Conservation (phyloP, 176 grass and related monocot species). For the Zoysia japonica region DNA sequence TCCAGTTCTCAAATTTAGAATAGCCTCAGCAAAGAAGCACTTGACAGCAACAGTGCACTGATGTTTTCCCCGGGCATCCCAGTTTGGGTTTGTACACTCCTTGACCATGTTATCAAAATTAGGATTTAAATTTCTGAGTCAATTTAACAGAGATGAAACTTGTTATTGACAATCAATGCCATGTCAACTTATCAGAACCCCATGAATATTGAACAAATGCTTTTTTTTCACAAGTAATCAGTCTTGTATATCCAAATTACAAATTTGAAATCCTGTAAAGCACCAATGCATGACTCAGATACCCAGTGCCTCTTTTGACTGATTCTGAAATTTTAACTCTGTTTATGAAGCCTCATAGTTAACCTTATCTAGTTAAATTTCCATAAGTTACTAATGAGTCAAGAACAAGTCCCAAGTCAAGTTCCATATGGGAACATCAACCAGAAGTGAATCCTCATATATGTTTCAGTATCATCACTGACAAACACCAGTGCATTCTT, state of each 20-base stretch:
- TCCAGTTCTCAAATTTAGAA: background rate
- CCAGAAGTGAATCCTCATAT: slow-evolving; percentile 19
- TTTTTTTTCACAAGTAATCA: background rate
- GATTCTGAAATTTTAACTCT: background rate
- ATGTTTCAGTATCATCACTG: slow-evolving; percentile 33
- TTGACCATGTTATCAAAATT: slow-evolving; percentile 10
- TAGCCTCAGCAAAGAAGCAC: slow-evolving; percentile 1
- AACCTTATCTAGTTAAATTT: slow-evolving; percentile 16
- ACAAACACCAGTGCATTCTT: slow-evolving; percentile 34
- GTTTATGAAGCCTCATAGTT: slow-evolving; percentile 3
- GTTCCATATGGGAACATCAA: slow-evolving; percentile 2
- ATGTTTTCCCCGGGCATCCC: background rate
- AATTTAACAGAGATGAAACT: slow-evolving; percentile 18
- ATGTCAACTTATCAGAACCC: slow-evolving; percentile 3
- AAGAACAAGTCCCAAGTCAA: slow-evolving; percentile 33
- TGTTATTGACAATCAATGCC: background rate
- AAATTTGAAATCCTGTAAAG: background rate
- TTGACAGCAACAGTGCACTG: background rate
- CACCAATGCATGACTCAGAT: background rate
- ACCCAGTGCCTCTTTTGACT: background rate
- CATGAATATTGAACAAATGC: slow-evolving; percentile 23
- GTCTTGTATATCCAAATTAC: background rate
- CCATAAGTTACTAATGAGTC: slow-evolving; percentile 14
- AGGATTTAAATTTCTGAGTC: slow-evolving; percentile 20
- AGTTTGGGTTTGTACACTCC: background rate